These are phyloP conservation scores for Colletotrichum lentis DNA, from an alignment of 2,329 filamentous ascomycete species.

Conservation along the genomic window DNA sequence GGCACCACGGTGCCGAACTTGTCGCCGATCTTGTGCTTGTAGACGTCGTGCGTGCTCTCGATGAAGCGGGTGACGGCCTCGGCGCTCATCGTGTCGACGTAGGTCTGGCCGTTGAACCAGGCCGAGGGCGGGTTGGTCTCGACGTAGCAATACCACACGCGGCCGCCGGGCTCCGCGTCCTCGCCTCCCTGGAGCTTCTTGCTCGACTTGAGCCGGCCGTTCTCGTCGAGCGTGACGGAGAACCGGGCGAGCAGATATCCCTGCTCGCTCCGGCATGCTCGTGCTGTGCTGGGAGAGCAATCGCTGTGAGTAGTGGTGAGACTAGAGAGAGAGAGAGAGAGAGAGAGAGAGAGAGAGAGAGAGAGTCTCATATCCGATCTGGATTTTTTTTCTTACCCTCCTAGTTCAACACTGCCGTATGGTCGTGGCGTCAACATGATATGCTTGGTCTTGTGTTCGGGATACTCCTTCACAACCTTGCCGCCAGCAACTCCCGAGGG, in stretches of 20 bases:
- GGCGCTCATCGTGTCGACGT: constrained; percentile 45
- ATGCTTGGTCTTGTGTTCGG: constrained; percentile 43
- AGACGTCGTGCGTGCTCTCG: constrained; percentile 45
- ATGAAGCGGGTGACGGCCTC: constrained; percentile 44
- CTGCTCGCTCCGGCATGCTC: constrained; percentile 40
- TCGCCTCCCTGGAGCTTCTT: constrained; percentile 39
- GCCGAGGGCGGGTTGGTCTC: constrained; percentile 43
- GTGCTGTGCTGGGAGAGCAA: constrained; percentile 31
- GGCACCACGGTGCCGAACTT: constrained; percentile 44
- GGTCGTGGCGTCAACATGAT: constrained; percentile 42
- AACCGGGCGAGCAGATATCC: constrained; percentile 43
- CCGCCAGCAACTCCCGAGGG: constrained; percentile 45
- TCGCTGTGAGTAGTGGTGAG: not conserved
- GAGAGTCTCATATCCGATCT: no score
- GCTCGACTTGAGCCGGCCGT: constrained; percentile 41
- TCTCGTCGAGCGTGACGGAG: constrained; percentile 41
- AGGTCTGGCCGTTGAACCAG: constrained; percentile 47
- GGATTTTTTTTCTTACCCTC: constrained; percentile 30
- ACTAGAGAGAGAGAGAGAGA: not conserved
- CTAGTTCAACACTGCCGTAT: constrained; percentile 36
- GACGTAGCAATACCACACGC: constrained; percentile 46
- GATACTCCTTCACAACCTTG: constrained; percentile 42
- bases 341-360: not conserved
- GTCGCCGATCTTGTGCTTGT: constrained; percentile 43
- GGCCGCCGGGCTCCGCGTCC: constrained; percentile 35